Evolutionary conservation across 2,329 filamentous ascomycete species (phyloP).

Genomic region (Lachnellula willkommii): DNA sequence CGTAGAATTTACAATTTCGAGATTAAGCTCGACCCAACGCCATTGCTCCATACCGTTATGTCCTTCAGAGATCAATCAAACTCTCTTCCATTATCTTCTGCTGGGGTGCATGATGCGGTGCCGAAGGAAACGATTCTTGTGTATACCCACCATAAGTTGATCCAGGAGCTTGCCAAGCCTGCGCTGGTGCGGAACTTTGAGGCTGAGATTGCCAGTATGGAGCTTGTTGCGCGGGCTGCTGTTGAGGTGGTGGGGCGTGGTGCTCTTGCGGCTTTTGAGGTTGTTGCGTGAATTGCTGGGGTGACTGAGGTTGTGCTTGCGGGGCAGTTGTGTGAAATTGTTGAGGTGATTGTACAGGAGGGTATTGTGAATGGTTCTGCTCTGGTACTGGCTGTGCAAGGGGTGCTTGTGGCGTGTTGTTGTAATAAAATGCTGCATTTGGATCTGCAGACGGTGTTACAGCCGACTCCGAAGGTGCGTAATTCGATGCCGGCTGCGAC

Average conservation of each 20-base stretch:
- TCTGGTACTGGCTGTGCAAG: slow-evolving; percentile 33
- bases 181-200: slow-evolving; percentile 37
- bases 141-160: slow-evolving; percentile 45
- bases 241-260: slow-evolving; percentile 21
- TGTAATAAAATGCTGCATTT: slow-evolving; percentile 55
- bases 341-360: slow-evolving; percentile 33
- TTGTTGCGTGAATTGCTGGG: slow-evolving; percentile 24
- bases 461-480: slow-evolving; percentile 32
- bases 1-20: too few species aligned
- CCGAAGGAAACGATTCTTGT: slow-evolving; percentile 60
- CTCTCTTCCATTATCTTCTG: slow-evolving; percentile 64
- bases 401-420: slow-evolving; percentile 41
- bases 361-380: slow-evolving; percentile 34
- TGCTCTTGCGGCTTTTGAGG: slow-evolving; percentile 28
- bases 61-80: slow-evolving; percentile 65
- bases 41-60: slow-evolving; percentile 53
- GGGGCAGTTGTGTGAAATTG: slow-evolving; percentile 23
- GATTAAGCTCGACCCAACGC: slow-evolving; percentile 8
- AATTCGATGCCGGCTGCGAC: slow-evolving; percentile 32
- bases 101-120: slow-evolving; percentile 55
- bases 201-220: slow-evolving; percentile 47
- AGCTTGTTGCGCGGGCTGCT: slow-evolving; percentile 35
- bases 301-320: slow-evolving; percentile 19
- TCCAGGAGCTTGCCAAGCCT: slow-evolving; percentile 33
- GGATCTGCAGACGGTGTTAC: slow-evolving; percentile 43